These are phyloP conservation scores for Hyaloscypha hepaticicola DNA, from an alignment of 495 filamentous ascomycete species.

Conservation along the genomic window DNA sequence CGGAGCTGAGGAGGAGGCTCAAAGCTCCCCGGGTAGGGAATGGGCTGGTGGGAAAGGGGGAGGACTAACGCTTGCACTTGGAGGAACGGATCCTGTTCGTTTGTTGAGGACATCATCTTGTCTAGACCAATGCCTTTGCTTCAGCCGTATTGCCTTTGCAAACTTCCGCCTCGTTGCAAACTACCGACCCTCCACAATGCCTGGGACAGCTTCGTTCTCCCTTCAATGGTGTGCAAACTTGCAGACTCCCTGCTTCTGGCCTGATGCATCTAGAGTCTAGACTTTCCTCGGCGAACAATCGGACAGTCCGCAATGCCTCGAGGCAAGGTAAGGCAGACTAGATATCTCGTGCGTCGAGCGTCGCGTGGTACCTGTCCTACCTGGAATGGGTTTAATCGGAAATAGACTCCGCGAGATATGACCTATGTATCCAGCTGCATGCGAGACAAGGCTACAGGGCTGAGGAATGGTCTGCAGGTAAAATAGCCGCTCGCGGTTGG, in stretches of 20 bases:
- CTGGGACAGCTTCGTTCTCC: too few species aligned
- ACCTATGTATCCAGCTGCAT: neutral
- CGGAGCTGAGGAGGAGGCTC: neutral
- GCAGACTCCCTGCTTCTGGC: too few species aligned
- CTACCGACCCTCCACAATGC: too few species aligned
- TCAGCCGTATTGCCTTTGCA: too few species aligned
- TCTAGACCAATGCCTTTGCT: neutral
- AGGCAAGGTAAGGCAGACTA: neutral
- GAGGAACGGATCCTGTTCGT: constrained; percentile 84
- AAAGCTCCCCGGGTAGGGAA: too few species aligned
- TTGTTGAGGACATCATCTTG: constrained; percentile 71
- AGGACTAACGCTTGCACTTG: constrained; percentile 78
- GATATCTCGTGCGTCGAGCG: neutral
- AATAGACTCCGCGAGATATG: neutral
- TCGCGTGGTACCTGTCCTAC: neutral
- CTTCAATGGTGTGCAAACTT: neutral
- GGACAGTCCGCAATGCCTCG: neutral
- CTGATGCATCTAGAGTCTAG: neutral
- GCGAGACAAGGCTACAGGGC: constrained; percentile 3
- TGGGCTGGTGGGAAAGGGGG: constrained; percentile 2
- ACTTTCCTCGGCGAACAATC: neutral
- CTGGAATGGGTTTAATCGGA: neutral
- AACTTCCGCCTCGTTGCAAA: too few species aligned
- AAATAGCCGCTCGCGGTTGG: neutral
- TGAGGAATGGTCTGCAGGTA: neutral